Evolutionary conservation across 345 rosid species (phyloP), one percentile per base, ranked within the genome.

Genomic region (Melaleuca alternifolia): DNA sequence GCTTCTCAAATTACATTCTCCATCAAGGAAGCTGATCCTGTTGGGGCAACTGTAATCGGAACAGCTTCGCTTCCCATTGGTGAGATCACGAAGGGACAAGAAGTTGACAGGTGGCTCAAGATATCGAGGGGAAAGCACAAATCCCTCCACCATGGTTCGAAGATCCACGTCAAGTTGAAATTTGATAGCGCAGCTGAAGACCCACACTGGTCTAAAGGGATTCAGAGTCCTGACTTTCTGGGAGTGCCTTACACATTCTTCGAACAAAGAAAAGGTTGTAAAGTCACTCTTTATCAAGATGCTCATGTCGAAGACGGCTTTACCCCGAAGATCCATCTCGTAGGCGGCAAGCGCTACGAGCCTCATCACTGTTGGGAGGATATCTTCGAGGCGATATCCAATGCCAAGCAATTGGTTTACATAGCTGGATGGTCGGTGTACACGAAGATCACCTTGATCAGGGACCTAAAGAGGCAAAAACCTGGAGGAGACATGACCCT

Each of bases 391-490:
- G 93, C 91, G 3, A 90, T 94, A 83, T 85, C 85, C 18, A 90
- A 90, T 50, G 94, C 94, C 8, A 91, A 89, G 87, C 88, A 94
- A 85, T 87, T 94, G 37, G 88, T 94, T 84, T 94, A 93, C 89
- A 92, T 94, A 6, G 84, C 93, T 6, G 93, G 94, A 6, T 92
- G 96, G 94, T 92, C 94, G 21, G 91, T 94, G 21, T 92, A 87
- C 86, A 85, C 94, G 50, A 75, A 87, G 28, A 89, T 92, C 86
- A 88, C 85, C 76, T 86, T 94, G 85, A 65, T 94, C 48, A 90
- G 96, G 89, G 94, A 92, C 84, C 57, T 48, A 24, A 85, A 84
- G 83, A 81, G 92, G 90, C 87, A 20, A 81, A 89, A 89, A n/a
- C 87, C 87, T 6, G 91, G 88, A 20, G 90, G 91, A 30, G 91